Evolutionary conservation across 257 asterid genomes (phyloP).

Genomic region (Jaltomata sinuosa): DNA sequence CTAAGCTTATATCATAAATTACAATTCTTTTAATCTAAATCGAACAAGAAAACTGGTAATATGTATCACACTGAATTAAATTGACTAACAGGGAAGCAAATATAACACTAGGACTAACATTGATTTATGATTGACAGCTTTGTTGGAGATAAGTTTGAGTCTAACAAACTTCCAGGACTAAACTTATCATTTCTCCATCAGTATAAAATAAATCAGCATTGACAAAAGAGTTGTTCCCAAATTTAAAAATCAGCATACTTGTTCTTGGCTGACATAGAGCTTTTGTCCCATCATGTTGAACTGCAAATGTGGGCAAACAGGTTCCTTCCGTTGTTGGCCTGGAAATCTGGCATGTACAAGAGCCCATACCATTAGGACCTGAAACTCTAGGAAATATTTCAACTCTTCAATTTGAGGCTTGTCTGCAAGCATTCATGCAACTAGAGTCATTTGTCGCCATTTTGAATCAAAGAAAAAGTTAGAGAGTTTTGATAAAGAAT

Average conservation of each 20-base stretch:
- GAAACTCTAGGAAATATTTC: conserved; percentile 9
- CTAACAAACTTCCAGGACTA: background rate
- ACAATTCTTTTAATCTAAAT: background rate
- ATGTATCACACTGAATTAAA: background rate
- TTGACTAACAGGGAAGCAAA: background rate
- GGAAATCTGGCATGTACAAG: conserved; percentile 21
- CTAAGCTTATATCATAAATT: background rate
- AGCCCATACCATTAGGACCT: conserved; percentile 1
- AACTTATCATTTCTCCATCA: background rate
- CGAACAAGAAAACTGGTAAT: background rate
- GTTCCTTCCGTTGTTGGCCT: conserved; percentile 74
- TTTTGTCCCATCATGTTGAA: conserved; percentile 94
- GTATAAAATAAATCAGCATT: background rate
- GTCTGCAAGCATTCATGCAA: background rate
- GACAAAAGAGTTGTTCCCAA: background rate
- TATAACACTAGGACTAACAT: background rate
- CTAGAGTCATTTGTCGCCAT: background rate
- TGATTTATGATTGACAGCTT: background rate
- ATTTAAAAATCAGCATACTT: conserved; percentile 30
- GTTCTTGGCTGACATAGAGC: conserved; percentile 77
- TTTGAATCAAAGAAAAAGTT: background rate
- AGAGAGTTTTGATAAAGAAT: background rate
- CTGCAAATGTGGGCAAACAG: conserved; percentile 74
- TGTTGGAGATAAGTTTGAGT: background rate
- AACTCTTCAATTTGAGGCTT: conserved; percentile 36